Evolutionary conservation across 306 rosid species (phyloP), one percentile per base, ranked within the genome.

Genomic region (Citrullus mucosospermus): DNA sequence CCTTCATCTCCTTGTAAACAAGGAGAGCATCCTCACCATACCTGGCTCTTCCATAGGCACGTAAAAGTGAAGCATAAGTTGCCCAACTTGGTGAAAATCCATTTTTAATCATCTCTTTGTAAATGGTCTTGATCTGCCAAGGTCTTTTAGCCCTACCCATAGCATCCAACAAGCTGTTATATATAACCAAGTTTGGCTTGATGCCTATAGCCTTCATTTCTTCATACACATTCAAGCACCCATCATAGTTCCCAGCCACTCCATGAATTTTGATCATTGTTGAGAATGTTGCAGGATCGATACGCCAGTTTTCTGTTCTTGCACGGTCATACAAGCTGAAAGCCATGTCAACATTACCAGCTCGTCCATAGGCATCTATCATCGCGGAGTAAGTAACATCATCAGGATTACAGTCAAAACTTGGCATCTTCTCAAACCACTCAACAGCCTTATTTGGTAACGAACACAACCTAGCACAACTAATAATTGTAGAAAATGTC

Each of bases 161-260:
- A 69, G 88, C 91, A 85, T 84, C 90, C 82, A 95, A 81, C 82
- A 95, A 76, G 83, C 87, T 82, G 76, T 95, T 92, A 84, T 86
- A 92, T 7, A 79, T 79, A 25, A 81, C 90, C 82, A 88, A 48
- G 20, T 82, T 91, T 6, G 92, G 87, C 81, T 84, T 90, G 66
- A 73, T 88, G 78, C 96, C 98, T 51, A 91, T 85, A 56, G 80
- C 88, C 85, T 90, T 91, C 97, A 94, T 94, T 79, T 94, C 98
- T 83, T 86, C 88, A 71, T 87, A 94, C 38, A 94, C 92, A 81
- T 84, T 85, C 80, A 90, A 85, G 80, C 97, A 94, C 60, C 90
- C 95, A 81, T 90, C 97, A 72, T 77, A 94, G 66, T 92, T 89
- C 65, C 90, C 92, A 2, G 85, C 82, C 43, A 81, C 81, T 62